phyloP scores from a whole-genome alignment of 257 asterid species.

The Solanum infundibuliforme region DNA sequence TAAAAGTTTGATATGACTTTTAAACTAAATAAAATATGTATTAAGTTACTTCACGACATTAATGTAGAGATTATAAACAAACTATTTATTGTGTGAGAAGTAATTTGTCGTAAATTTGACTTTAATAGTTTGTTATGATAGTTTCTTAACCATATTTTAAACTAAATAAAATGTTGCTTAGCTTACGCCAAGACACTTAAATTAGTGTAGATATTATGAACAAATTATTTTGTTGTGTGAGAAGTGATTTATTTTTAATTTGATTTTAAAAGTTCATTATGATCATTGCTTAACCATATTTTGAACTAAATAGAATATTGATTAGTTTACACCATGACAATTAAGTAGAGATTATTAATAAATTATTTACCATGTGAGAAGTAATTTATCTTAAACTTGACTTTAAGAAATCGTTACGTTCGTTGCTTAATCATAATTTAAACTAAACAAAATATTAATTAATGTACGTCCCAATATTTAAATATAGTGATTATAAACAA shows the following conservation, averaged over 20 bases:
- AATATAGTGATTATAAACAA: not conserved
- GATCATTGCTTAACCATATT: not conserved
- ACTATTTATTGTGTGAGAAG: not conserved
- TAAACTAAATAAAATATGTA: not conserved
- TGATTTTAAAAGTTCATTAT: not conserved
- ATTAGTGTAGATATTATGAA: not conserved
- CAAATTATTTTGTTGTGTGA: not conserved
- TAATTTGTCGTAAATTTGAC: not conserved
- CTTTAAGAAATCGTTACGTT: not conserved
- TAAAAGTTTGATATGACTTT: not conserved
- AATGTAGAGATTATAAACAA: not conserved
- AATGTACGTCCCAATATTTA: not conserved
- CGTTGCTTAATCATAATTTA: not conserved
- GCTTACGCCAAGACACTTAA: not conserved
- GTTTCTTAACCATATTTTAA: not conserved
- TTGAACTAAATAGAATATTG: not conserved
- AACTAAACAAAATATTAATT: not conserved
- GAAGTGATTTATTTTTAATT: not conserved
- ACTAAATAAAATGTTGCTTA: not conserved
- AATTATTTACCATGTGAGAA: not conserved
- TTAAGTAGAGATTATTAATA: too few relatives aligned
- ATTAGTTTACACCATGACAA: not conserved
- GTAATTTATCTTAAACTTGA: not conserved
- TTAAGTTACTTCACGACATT: not conserved
- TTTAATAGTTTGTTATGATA: not conserved